These are phyloP conservation scores for Thuidium tamariscinum DNA, from an alignment of 225 moss, liverwort and hornwort species.

Conservation along the genomic window DNA sequence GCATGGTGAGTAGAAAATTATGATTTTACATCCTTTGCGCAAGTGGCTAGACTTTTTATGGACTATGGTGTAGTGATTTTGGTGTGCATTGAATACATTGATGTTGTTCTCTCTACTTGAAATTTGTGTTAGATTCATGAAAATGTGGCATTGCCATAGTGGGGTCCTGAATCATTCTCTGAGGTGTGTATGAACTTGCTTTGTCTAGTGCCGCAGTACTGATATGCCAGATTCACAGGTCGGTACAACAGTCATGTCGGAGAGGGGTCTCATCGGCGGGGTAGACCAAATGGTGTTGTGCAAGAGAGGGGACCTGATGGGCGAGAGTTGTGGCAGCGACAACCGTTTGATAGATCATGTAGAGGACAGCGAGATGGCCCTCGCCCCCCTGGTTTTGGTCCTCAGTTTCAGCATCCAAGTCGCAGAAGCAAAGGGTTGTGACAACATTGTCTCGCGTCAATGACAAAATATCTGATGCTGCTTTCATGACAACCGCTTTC, in stretches of 20 bases:
- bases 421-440: constrained; percentile 45
- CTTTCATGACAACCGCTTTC: background rate
- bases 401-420: constrained; percentile 43
- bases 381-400: constrained; percentile 46
- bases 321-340: constrained; percentile 37
- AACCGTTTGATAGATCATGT: constrained; percentile 39
- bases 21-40: background rate
- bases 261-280: constrained; percentile 39
- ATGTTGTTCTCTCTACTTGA: background rate
- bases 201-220: background rate
- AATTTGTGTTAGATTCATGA: background rate
- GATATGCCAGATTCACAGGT: constrained; percentile 8
- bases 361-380: constrained; percentile 48
- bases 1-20: background rate
- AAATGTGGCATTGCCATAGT: background rate
- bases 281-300: constrained; percentile 16
- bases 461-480: background rate
- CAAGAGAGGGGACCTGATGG: constrained; percentile 41
- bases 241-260: constrained; percentile 23
- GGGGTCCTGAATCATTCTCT: background rate
- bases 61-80: background rate
- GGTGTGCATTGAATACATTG: background rate
- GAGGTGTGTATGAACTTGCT: background rate
- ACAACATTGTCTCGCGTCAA: background rate
- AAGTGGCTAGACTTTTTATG: background rate